Percentiles rank a stretch among this genome's conserved stretches.
Conservation (phyloP, 2,329 filamentous ascomycete genomes). For the Dothistroma pini region DNA sequence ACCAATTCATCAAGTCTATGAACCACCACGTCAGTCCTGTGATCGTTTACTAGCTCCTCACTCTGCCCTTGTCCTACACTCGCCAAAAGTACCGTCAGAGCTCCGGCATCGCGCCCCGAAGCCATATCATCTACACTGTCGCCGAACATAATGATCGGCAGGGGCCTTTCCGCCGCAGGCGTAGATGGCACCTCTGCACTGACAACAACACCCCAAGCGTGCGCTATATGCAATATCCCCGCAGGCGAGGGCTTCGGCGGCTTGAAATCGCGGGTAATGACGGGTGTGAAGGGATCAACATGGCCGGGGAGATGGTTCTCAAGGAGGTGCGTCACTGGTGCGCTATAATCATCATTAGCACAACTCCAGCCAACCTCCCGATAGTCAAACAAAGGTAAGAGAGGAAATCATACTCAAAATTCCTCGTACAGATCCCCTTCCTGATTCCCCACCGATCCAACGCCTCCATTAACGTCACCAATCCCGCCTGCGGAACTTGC, state of each 20-base stretch:
- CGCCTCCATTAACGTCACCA: constrained; percentile 75
- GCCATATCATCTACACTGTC: constrained; percentile 88
- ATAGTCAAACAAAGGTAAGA: not conserved
- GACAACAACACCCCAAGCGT: constrained; percentile 61
- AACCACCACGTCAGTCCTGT: constrained; percentile 34
- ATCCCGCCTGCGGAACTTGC: constrained; percentile 78
- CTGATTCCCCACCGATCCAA: constrained; percentile 63
- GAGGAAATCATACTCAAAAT: constrained; percentile 64
- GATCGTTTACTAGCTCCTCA: constrained; percentile 34
- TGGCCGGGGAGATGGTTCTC: constrained; percentile 66
- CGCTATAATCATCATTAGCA: constrained; percentile 30
- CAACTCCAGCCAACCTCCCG: not conserved
- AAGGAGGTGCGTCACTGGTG: constrained; percentile 71
- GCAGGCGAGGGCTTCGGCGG: constrained; percentile 86
- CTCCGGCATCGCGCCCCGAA: constrained; percentile 76
- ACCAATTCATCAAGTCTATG: constrained; percentile 34
- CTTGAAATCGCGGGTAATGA: constrained; percentile 78
- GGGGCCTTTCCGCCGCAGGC: constrained; percentile 10
- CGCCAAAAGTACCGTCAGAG: constrained; percentile 77
- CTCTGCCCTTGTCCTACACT: constrained; percentile 31
- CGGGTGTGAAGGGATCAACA: constrained; percentile 61
- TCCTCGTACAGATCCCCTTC: constrained; percentile 89
- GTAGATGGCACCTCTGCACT: constrained; percentile 28
- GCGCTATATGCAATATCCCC: constrained; percentile 81
- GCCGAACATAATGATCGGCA: constrained; percentile 51